phyloP scores from a whole-genome alignment of 2,329 filamentous ascomycete species.

The Scolecobasidium constrictum region DNA sequence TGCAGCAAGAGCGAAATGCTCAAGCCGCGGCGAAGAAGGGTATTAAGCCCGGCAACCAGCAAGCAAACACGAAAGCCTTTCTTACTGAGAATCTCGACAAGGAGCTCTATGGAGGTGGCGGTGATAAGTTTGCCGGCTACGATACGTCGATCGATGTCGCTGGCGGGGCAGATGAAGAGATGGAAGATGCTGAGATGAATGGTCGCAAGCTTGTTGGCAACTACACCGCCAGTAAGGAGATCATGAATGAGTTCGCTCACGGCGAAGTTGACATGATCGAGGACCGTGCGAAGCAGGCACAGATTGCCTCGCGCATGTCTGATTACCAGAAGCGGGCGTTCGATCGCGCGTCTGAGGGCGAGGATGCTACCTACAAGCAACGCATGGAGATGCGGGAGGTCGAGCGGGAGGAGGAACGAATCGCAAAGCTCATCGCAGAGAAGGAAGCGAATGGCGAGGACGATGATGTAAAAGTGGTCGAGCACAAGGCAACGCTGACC shows the following conservation, averaged over 20 bases:
- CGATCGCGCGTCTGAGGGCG: slow-evolving; percentile 58
- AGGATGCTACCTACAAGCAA: slow-evolving; percentile 76
- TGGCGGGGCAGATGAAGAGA: slow-evolving; percentile 68
- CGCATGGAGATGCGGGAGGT: slow-evolving; percentile 85
- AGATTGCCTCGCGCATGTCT: slow-evolving; percentile 86
- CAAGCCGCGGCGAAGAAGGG: slow-evolving; percentile 67
- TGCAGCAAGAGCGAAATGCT: slow-evolving; percentile 88
- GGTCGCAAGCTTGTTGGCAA: slow-evolving; percentile 74
- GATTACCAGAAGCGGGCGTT: slow-evolving; percentile 96
- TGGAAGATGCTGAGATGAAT: slow-evolving; percentile 59
- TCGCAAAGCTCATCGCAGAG: slow-evolving; percentile 69
- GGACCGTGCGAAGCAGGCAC: slow-evolving; percentile 76
- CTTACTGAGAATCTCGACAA: slow-evolving; percentile 84
- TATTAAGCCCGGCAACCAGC: slow-evolving; percentile 70
- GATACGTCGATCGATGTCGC: slow-evolving; percentile 76
- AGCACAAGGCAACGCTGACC: slow-evolving; percentile 65
- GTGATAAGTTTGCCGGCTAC: slow-evolving; percentile 82
- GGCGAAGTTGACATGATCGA: slow-evolving; percentile 86
- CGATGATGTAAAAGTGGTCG: slow-evolving; percentile 30
- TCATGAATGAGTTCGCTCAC: slow-evolving; percentile 88
- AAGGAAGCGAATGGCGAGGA: slow-evolving; percentile 49
- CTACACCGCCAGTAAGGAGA: slow-evolving; percentile 84
- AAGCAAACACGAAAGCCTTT: slow-evolving; percentile 83
- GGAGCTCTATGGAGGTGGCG: slow-evolving; percentile 71
- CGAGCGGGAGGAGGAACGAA: slow-evolving; percentile 85